These are phyloP conservation scores for Casaregolazyma suthepensis DNA, from an alignment of 1,139 yeast genomes.

Conservation along the genomic window DNA sequence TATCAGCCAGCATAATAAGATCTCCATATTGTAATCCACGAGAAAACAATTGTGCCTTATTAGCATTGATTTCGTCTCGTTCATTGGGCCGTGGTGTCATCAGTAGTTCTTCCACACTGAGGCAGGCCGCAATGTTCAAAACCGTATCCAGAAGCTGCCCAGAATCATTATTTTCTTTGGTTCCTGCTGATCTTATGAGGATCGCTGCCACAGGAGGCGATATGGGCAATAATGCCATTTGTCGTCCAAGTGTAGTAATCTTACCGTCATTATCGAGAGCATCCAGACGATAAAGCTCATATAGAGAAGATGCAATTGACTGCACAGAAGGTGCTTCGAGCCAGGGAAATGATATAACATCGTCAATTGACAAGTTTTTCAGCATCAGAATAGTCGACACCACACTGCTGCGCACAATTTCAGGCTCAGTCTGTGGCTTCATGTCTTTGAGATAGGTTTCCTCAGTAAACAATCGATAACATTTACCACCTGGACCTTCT, in stretches of 20 bases:
- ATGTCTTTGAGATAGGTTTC: constrained; percentile 50
- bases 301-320: constrained; percentile 68
- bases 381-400: constrained; percentile 77
- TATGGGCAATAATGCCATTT: constrained; percentile 85
- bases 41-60: constrained; percentile 47
- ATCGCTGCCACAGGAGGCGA: constrained; percentile 93
- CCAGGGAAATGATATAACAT: constrained; percentile 86
- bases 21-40: constrained; percentile 75
- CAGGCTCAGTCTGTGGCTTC: constrained; percentile 83
- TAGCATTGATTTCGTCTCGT: constrained; percentile 69
- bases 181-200: constrained; percentile 53
- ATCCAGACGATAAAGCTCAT: constrained; percentile 67
- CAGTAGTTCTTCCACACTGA: constrained; percentile 85
- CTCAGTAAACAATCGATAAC: constrained; percentile 78
- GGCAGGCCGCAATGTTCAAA: constrained; percentile 83
- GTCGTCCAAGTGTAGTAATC: constrained; percentile 68
- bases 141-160: constrained; percentile 45
- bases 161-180: constrained; percentile 40
- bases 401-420: constrained; percentile 80
- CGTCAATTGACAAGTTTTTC: constrained; percentile 77
- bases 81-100: constrained; percentile 72
- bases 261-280: constrained; percentile 74
- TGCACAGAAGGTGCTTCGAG: constrained; percentile 82
- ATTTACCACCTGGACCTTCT: constrained; percentile 78
- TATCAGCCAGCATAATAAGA: constrained; percentile 72